These are phyloP conservation scores for Thozetella sp. DNA, from an alignment of 495 filamentous ascomycete genomes.

Conservation along the genomic window DNA sequence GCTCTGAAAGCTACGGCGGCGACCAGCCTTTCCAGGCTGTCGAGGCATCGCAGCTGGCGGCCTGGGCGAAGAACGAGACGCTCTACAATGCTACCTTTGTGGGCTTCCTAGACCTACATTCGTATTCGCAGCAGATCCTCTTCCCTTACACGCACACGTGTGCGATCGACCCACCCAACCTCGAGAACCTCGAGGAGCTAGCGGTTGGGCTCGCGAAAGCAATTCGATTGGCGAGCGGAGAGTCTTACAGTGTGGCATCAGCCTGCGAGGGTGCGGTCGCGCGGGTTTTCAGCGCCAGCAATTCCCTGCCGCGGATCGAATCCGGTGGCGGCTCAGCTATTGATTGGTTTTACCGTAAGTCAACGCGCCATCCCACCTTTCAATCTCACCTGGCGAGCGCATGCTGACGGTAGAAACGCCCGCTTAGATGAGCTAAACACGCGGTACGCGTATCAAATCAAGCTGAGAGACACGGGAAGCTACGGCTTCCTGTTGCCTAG, in stretches of 20 bases:
- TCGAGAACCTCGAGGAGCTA: slow-evolving; percentile 90
- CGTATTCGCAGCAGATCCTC: slow-evolving; percentile 92
- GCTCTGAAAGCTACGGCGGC: slow-evolving; percentile 89
- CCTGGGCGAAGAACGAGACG: slow-evolving; percentile 87
- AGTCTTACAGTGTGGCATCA: slow-evolving; percentile 77
- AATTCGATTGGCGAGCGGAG: slow-evolving; percentile 74
- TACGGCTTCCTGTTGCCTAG: slow-evolving; percentile 92
- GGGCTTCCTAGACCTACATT: slow-evolving; percentile 88
- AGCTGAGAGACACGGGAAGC: slow-evolving; percentile 88
- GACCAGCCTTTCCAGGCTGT: slow-evolving; percentile 80
- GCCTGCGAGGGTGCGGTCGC: slow-evolving; percentile 83
- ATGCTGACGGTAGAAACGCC: slow-evolving; percentile 4
- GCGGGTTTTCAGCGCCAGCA: slow-evolving; percentile 26
- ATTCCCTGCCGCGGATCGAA: slow-evolving; percentile 50
- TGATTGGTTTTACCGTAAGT: slow-evolving; percentile 86
- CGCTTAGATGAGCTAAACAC: slow-evolving; percentile 66
- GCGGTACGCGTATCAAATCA: slow-evolving; percentile 91
- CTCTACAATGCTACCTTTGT: slow-evolving; percentile 73
- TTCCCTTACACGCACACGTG: slow-evolving; percentile 93
- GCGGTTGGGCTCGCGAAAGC: slow-evolving; percentile 88
- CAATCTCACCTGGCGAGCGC: not conserved
- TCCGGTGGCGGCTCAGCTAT: slow-evolving; percentile 81
- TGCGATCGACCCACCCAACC: slow-evolving; percentile 71
- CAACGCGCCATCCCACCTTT: not conserved
- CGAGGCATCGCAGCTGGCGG: slow-evolving; percentile 74